Evolutionary conservation across 2,329 filamentous ascomycete genomes (phyloP).

Genomic region (Conoideocrella luteorostrata): DNA sequence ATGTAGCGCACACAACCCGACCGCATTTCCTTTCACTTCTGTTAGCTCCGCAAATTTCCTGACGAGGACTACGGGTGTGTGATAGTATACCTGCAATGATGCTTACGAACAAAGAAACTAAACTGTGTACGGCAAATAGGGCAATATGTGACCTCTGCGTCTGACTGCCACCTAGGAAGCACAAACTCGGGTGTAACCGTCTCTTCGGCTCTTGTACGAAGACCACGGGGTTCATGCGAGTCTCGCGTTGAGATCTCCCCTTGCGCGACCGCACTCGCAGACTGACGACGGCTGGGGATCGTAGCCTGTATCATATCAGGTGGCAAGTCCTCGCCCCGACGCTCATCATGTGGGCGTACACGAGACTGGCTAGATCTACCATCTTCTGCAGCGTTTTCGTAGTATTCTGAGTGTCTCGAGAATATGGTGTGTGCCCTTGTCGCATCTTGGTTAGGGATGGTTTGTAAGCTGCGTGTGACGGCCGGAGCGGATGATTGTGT

Average conservation of each 20-base stretch:
- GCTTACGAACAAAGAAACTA: slow-evolving; percentile 79
- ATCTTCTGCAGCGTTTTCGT: background rate
- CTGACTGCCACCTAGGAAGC: slow-evolving; percentile 81
- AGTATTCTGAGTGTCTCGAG: slow-evolving; percentile 1
- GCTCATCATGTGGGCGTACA: background rate
- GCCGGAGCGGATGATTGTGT: background rate
- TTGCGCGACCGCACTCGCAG: background rate
- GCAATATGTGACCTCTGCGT: slow-evolving; percentile 73
- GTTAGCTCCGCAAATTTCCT: slow-evolving; percentile 9
- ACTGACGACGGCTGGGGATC: background rate
- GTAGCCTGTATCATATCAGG: background rate
- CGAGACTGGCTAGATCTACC: background rate
- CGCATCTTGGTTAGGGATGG: background rate
- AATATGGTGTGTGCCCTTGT: background rate
- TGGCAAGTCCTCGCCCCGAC: background rate
- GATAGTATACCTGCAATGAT: slow-evolving; percentile 72
- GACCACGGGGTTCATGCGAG: background rate
- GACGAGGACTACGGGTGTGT: background rate
- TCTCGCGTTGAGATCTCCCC: background rate
- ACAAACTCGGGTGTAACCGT: slow-evolving; percentile 35
- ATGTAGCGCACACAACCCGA: slow-evolving; percentile 80
- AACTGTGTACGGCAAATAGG: slow-evolving; percentile 79
- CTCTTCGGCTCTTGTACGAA: background rate
- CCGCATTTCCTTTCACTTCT: slow-evolving; percentile 69
- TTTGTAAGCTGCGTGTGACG: background rate